Percentiles rank a stretch among this genome's conserved stretches.
Conservation (phyloP, 441 rosid species). For the Syzygium syzygioides region DNA sequence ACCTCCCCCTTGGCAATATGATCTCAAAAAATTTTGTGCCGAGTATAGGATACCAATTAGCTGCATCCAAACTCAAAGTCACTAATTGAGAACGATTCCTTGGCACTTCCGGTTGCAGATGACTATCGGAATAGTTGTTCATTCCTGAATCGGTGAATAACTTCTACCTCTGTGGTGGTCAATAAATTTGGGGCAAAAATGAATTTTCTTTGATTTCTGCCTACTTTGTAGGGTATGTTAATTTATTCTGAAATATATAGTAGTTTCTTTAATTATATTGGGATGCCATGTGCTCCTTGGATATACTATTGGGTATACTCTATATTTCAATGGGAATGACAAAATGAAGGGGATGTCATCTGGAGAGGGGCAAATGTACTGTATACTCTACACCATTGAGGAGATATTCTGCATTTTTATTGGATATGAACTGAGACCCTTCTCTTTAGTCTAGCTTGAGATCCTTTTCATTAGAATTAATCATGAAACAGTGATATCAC, state of each 20-base stretch:
- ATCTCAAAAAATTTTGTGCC: neutral
- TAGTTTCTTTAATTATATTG: neutral
- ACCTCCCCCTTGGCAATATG: neutral
- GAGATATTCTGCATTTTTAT: neutral
- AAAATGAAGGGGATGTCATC: neutral
- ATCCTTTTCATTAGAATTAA: neutral
- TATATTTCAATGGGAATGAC: neutral
- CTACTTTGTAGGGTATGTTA: neutral
- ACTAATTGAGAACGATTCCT: neutral
- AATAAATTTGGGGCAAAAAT: neutral
- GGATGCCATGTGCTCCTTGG: neutral
- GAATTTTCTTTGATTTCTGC: neutral
- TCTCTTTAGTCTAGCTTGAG: neutral
- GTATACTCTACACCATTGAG: neutral
- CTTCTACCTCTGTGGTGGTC: neutral
- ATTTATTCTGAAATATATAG: neutral
- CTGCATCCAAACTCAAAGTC: neutral
- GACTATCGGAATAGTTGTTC: neutral
- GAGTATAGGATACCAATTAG: neutral
- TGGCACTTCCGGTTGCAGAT: neutral
- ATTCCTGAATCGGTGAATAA: neutral
- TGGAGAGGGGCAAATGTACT: neutral
- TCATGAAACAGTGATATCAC: neutral
- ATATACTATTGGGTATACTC: neutral
- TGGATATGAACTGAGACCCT: neutral